Evolutionary conservation across 352 stramenopile genomes (phyloP), one percentile per base, ranked within the genome.

Genomic region (Achlya hypogyna): DNA sequence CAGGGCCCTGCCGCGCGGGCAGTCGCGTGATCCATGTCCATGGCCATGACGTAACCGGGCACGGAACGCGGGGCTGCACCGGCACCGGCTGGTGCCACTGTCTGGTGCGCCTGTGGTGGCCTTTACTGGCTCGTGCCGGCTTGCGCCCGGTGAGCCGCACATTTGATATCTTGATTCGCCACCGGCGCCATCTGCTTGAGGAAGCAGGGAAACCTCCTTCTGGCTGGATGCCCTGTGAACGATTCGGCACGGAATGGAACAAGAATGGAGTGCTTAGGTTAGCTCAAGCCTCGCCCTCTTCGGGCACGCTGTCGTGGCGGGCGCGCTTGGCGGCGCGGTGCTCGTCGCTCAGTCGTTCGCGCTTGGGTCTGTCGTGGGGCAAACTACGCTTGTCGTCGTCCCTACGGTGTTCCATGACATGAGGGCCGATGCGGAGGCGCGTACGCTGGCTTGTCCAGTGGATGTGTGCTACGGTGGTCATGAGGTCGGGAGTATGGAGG

Each of bases 21-120:
- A n/a, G 49, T 56, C 49, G 8, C 49, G 49, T 56, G 49, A 56
- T 56, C 49, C 49, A 56, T 56, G 49, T 56, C 49, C 10, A 56
- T 56, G 12, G 16, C 25, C 49, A 56, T 56, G 49, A 56, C 49
- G 49, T 56, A 10, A 56, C 49, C 49, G 49, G 34, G 38, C 38
- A 9, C 38, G 38, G 38, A 45, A 45, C 38, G 38, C 38, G 12
- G 38, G 38, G 14, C 49, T 49, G 22, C 18, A 49, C 18, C 18
- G 42, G 18, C 18, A 49, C 42, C 42, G 22, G 42, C 18, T 49
- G 42, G 42, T 20, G 49, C 20, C 12, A n/a, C 49, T 18, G n/a
- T 45, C 38, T 45, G 38, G 38, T 18, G n/a, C n/a, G 38, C 38
- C n/a, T 10, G 38, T 9, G 38, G 38, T 18, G 38, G 38, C 38